Percentiles rank a stretch among this genome's conserved stretches.
Conservation (phyloP, 208 protist species). For the Leptomonas pyrrhocoris region DNA sequence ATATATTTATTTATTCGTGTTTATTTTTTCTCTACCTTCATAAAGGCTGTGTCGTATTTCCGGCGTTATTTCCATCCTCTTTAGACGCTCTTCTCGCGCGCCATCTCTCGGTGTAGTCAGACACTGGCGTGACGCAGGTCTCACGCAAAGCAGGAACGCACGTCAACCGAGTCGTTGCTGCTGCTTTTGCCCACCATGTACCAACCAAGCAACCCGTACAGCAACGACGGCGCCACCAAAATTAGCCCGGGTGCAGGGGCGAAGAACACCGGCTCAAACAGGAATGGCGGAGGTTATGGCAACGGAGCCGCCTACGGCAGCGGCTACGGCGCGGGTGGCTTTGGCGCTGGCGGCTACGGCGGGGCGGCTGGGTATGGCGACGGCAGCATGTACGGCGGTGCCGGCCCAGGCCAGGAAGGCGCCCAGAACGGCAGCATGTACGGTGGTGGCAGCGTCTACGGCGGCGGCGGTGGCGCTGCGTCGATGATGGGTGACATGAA, state of each 20-base stretch:
- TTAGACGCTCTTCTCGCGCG: no score
- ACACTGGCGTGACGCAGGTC: no score
- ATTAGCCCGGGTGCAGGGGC: slow-evolving; percentile 4
- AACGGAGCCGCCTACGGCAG: slow-evolving; percentile 13
- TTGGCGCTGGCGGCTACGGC: slow-evolving; percentile 16
- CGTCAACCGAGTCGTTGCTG: no score
- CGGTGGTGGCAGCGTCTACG: slow-evolving; percentile 49
- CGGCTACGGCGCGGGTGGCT: slow-evolving; percentile 30
- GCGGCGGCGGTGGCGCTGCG: slow-evolving; percentile 12
- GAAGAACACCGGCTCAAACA: slow-evolving; percentile 3
- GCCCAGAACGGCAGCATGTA: slow-evolving; percentile 47
- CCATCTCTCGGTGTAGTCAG: no score
- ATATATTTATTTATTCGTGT: no score
- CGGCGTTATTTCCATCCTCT: no score
- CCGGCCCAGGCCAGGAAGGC: slow-evolving; percentile 1
- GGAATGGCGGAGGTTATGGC: slow-evolving; percentile 17
- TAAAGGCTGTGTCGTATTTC: no score
- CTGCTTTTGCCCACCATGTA: no score
- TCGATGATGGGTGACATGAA: slow-evolving; percentile 37
- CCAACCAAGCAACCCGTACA: slow-evolving; percentile 20
- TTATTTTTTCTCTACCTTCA: not conserved
- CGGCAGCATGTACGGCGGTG: slow-evolving; percentile 39
- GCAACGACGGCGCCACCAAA: slow-evolving; percentile 29
- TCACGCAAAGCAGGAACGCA: no score
- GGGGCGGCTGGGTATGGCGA: slow-evolving; percentile 25